Conservation (phyloP, 2,329 filamentous ascomycete genomes). For the Trichoderma sp. region DNA sequence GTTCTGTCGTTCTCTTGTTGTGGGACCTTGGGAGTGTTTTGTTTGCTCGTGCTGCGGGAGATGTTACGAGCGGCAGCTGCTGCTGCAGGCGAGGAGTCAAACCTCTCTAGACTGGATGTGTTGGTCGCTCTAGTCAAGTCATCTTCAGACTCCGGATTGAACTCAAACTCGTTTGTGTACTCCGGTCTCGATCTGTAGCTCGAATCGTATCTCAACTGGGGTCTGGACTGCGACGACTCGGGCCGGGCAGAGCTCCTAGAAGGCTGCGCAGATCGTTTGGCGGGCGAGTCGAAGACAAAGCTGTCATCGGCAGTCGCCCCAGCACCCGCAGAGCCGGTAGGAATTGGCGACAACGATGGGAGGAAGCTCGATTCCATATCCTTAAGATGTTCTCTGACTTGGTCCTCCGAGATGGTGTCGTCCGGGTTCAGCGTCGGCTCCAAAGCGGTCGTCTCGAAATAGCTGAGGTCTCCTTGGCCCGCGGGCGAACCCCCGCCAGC, state of each 20-base stretch:
- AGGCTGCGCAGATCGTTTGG: slow-evolving; percentile 32
- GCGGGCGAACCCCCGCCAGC: slow-evolving; percentile 1
- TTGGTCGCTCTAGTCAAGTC: slow-evolving; percentile 38
- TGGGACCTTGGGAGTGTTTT: slow-evolving; percentile 21
- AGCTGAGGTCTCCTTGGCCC: slow-evolving; percentile 40
- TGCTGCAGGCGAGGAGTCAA: slow-evolving; percentile 59
- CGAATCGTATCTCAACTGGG: slow-evolving; percentile 9
- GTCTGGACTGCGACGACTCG: neutral
- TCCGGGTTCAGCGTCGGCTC: slow-evolving; percentile 38
- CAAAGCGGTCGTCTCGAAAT: slow-evolving; percentile 43
- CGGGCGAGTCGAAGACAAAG: slow-evolving; percentile 56
- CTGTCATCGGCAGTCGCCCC: slow-evolving; percentile 56
- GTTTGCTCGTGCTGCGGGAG: slow-evolving; percentile 46
- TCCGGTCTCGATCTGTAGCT: slow-evolving; percentile 27
- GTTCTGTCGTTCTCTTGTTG: slow-evolving; percentile 32
- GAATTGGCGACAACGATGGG: slow-evolving; percentile 58
- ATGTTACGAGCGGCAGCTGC: slow-evolving; percentile 56
- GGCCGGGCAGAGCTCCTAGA: neutral
- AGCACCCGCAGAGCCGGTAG: slow-evolving; percentile 43
- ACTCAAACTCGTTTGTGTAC: slow-evolving; percentile 17
- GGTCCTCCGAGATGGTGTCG: slow-evolving; percentile 55
- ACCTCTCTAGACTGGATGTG: slow-evolving; percentile 53
- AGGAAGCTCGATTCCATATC: slow-evolving; percentile 69
- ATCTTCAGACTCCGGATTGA: slow-evolving; percentile 25
- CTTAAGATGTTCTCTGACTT: slow-evolving; percentile 57